Evolutionary conservation across 1,139 yeast genomes (phyloP), one percentile per base, ranked within the genome.

Genomic region (Blastobotrys persicus): DNA sequence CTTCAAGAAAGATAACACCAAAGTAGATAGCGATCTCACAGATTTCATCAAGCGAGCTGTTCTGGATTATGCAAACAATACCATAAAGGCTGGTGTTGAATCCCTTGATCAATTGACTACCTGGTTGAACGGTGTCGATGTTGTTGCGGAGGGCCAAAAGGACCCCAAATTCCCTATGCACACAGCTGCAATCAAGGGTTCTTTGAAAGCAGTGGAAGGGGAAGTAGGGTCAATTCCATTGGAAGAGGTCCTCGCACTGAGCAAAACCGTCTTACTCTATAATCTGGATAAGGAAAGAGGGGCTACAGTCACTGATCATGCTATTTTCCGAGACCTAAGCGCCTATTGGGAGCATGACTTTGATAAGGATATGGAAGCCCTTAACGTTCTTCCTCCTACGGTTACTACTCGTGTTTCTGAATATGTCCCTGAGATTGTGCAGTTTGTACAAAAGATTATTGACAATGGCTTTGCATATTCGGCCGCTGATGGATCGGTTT

Each of bases 341-440:
- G 81, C 95, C 3, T 86, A 73, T 66, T 92, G 98, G 97, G 98
- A 92, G 70, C 73, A 75, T 52, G 81, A 84, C 64, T 92, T 77
- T 64, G 86, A 91, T 67, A 76, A 79, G 48, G 98, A 92, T 62
- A 94, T 92, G 99, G 75, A 75, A 9, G 76, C 76, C 35, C 76
- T 92, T 65, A 91, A 89, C 61, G 98, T 92, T 11, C 73, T 87
- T 47, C 85, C 94, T 5, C 86, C 98, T 4, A 77, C 86, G 3
- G 77, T 89, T 40, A 88, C 95, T 32, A 92, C 98, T 3, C 80
- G 99, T 60, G 99, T 92, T n/a, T 86, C 96, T 2, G 98, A 92
- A 67, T 94, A 88, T 64, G 83, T 92, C 42, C 98, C 98, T 2
- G 96, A 92, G 62, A 91, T 92, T 66, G 79, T 91, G 46, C 77